These are phyloP conservation scores for Candida chauliodis DNA, from an alignment of 805 yeast genomes.

Conservation along the genomic window DNA sequence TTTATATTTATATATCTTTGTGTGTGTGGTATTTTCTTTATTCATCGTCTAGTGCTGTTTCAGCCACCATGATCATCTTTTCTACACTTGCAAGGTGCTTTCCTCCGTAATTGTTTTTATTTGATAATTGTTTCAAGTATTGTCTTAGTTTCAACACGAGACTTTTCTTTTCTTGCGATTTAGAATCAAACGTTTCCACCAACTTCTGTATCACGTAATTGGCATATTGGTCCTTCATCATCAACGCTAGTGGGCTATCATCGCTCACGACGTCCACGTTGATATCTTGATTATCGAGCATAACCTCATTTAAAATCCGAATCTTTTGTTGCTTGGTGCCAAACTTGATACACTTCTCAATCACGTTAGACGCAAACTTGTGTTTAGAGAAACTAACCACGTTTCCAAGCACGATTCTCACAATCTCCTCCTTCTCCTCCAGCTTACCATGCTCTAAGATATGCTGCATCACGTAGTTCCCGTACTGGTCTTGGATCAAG, in stretches of 20 bases:
- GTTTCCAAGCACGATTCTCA: slow-evolving; percentile 64
- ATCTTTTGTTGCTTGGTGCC: slow-evolving; percentile 64
- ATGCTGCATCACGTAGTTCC: slow-evolving; percentile 96
- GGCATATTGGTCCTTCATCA: slow-evolving; percentile 98
- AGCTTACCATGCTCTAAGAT: slow-evolving; percentile 79
- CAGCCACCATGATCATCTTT: slow-evolving; percentile 36
- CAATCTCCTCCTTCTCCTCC: slow-evolving; percentile 57
- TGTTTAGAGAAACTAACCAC: slow-evolving; percentile 87
- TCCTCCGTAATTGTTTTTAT: slow-evolving; percentile 69
- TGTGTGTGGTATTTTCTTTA: background rate
- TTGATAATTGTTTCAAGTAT: slow-evolving; percentile 68
- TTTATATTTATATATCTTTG: no score
- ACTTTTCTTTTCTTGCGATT: slow-evolving; percentile 60
- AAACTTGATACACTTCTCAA: slow-evolving; percentile 83
- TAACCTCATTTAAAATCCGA: slow-evolving; percentile 61
- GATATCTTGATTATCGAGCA: slow-evolving; percentile 48
- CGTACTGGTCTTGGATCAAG: slow-evolving; percentile 92
- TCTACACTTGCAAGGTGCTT: slow-evolving; percentile 84
- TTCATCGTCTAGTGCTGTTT: slow-evolving; percentile 6
- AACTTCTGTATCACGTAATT: slow-evolving; percentile 95
- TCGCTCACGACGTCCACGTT: slow-evolving; percentile 51
- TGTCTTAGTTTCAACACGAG: slow-evolving; percentile 75
- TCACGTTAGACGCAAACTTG: slow-evolving; percentile 96
- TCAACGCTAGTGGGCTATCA: slow-evolving; percentile 69
- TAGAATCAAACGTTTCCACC: slow-evolving; percentile 68